Evolutionary conservation across 2,329 filamentous ascomycete species (phyloP), one percentile per base, ranked within the genome.

Genomic region (Aspergillus fumigatiaffinis): DNA sequence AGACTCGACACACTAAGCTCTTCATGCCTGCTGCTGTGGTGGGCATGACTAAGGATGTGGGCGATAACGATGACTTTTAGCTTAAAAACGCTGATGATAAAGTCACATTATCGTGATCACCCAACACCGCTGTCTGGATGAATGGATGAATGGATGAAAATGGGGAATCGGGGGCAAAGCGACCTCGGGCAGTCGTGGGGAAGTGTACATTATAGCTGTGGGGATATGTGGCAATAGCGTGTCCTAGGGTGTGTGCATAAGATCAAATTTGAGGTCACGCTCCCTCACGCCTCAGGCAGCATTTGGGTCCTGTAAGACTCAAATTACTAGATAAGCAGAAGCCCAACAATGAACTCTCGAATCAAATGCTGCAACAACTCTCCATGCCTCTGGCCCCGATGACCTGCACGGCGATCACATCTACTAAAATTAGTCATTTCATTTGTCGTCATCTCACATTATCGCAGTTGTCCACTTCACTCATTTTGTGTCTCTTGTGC

Each of bases 1-100:
- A 78, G 23, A 70, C 71, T 47, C 67, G 68, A 66, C 75, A 77
- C 4, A 73, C 67, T 55, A 77, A 41, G 23, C 66, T 68, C 61
- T 70, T 73, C 44, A 57, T 57, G 29, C 63, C 62, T 46, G 62
- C 38, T 3, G 61, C 46, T 12, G 62, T 35, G 10, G 62, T 59
- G 10, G 53, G 53, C 49, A 57, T 51, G 32, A 17, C 14, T 17
- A 17, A 38, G 14, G 14, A n/a, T 38, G 14, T 38, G 32, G 32
- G 32, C 7, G 32, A 38, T 38, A 17, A 17, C 17, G 4, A 17
- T 32, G 29, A 14, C 29, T 5, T n/a, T 38, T 38, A 17, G 32
- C n/a, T 17, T 38, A n/a, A 3, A 17, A 6, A 8, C 1, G 5
- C 3, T 32, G 12, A 4, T 38, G 32, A 38, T 17, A 38, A 7